phyloP scores from a whole-genome alignment of 805 yeast genomes.

The Cyberlindnera mycetangii region DNA sequence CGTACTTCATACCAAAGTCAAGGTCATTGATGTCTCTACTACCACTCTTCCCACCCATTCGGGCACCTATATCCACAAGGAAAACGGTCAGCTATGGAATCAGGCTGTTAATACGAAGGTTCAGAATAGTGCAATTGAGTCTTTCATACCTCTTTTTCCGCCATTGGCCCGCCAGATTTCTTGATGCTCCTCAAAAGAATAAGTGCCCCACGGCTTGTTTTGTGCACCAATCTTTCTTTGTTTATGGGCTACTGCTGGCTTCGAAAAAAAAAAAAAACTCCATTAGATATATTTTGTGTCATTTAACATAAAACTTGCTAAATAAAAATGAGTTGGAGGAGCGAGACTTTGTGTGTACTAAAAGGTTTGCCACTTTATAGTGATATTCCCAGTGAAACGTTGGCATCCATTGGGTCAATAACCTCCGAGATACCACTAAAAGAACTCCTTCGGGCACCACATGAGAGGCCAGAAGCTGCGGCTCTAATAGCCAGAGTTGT shows the following conservation, averaged over 20 bases:
- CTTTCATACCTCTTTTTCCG: conserved; percentile 31
- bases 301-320: no score
- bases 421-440: conserved; percentile 1
- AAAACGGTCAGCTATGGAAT: conserved; percentile 38
- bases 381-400: neutral
- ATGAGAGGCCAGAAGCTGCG: conserved; percentile 8
- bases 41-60: conserved; percentile 32
- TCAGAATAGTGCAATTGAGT: neutral
- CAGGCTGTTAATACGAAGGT: neutral
- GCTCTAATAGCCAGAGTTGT: neutral
- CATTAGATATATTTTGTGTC: no score
- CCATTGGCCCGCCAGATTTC: neutral
- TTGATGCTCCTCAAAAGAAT: neutral
- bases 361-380: neutral
- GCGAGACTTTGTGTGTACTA: neutral
- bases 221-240: no score
- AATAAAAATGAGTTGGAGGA: conserved; percentile 1
- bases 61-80: conserved; percentile 47
- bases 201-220: no score
- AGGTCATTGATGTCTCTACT: conserved; percentile 34
- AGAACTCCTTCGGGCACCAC: neutral
- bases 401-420: neutral
- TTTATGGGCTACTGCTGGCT: no score
- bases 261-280: no score
- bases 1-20: conserved; percentile 38